These are phyloP conservation scores for Quillaja saponaria DNA, from an alignment of 306 rosid species.

Conservation along the genomic window DNA sequence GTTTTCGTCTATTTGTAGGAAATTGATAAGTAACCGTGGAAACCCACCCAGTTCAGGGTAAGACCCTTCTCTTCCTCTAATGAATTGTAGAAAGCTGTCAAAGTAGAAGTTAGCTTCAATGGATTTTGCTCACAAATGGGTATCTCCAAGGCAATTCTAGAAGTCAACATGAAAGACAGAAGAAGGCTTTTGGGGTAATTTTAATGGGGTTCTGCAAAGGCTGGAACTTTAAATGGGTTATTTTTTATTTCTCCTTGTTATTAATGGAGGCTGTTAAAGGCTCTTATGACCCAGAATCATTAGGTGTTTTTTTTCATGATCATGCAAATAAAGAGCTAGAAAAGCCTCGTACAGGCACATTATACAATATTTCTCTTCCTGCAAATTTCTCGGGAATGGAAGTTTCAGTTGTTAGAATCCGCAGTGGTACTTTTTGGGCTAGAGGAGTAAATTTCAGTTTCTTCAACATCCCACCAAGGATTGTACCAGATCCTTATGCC, in stretches of 20 bases:
- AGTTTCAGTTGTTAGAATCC: conserved; percentile 50
- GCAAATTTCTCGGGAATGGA: conserved; percentile 71
- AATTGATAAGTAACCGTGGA: too few relatives aligned
- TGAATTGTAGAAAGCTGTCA: conserved; percentile 24
- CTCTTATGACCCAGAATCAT: conserved; percentile 41
- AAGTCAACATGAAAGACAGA: conserved; percentile 29
- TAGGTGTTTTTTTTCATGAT: conserved; percentile 47
- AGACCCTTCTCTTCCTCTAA: conserved; percentile 13
- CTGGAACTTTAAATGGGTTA: conserved; percentile 41
- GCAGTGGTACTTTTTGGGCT: conserved; percentile 46
- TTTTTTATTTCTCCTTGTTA: conserved; percentile 37
- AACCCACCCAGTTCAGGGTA: neutral
- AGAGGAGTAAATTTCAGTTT: conserved; percentile 56
- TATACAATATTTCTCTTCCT: conserved; percentile 62
- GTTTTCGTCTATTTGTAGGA: too few relatives aligned
- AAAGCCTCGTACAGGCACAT: conserved; percentile 51
- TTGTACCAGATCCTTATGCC: conserved; percentile 42
- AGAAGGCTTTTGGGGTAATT: conserved; percentile 36
- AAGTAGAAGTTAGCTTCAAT: conserved; percentile 38
- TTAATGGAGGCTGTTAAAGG: conserved; percentile 36
- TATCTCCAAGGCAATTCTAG: conserved; percentile 32
- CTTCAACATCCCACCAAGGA: conserved; percentile 55
- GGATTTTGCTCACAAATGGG: conserved; percentile 40
- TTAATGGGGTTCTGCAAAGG: conserved; percentile 52
- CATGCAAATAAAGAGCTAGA: conserved; percentile 30